Evolutionary conservation across 179 eudicot species (phyloP).

Genomic region (Amaranthus tricolor): DNA sequence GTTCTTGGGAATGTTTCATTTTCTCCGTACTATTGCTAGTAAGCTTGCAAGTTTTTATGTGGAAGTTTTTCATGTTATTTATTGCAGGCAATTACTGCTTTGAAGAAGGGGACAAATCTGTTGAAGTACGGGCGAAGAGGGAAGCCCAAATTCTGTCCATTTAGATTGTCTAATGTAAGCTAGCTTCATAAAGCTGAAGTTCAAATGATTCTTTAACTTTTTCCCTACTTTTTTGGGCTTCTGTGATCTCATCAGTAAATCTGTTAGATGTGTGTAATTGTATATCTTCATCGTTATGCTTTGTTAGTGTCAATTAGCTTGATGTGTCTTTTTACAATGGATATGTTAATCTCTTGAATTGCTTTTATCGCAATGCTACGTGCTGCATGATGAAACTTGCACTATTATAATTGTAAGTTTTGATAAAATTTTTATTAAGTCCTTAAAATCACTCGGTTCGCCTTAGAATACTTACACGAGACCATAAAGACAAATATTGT

Average conservation of each 20-base stretch:
- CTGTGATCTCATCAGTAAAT: not conserved
- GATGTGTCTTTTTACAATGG: not conserved
- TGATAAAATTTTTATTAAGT: not conserved
- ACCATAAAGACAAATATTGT: not conserved
- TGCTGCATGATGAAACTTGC: not conserved
- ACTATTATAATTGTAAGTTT: not conserved
- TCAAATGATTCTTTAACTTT: not conserved
- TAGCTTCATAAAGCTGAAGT: not conserved
- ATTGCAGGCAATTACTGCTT: slow-evolving; percentile 54
- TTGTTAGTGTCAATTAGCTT: not conserved
- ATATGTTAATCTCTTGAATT: not conserved
- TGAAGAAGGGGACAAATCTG: slow-evolving; percentile 75
- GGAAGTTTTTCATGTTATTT: not conserved
- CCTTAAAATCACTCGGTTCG: not conserved
- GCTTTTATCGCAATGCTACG: not conserved
- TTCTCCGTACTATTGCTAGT: not conserved
- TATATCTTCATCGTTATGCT: not conserved
- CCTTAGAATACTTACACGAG: not conserved
- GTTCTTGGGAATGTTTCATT: not conserved
- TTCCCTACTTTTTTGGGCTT: not conserved
- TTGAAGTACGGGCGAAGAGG: slow-evolving; percentile 67
- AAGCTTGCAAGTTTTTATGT: slow-evolving; percentile 4
- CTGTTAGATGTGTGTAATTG: not conserved
- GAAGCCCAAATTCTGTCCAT: slow-evolving; percentile 73
- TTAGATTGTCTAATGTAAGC: slow-evolving; percentile 64